Evolutionary conservation across 805 yeast species (phyloP), one percentile per base, ranked within the genome.

Genomic region (Spathaspora hagerdaliae): DNA sequence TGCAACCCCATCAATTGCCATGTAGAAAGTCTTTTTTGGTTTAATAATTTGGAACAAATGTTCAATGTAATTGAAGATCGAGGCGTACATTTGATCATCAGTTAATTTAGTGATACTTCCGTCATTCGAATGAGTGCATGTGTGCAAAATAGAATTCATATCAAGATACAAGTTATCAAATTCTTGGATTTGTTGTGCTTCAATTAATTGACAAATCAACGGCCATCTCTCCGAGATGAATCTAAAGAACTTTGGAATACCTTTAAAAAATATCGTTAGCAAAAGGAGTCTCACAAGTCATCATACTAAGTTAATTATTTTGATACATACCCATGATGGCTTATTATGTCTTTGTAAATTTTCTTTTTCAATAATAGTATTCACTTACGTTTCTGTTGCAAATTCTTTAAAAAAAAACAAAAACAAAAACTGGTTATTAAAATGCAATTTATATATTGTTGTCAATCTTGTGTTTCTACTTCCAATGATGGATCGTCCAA

Each of bases 221-320:
- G 99, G 99, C 97, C 98, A 94, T 82, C 99, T 82, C 71, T 94
- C 98, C 41, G 97, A 89, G 72, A 94, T 90, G 74, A 88, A 92
- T 69, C 97, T 82, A 67, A 89, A 94, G 64, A 92, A 94, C 61
- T 94, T 94, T 46, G 99, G 99, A 62, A 94, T 92, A 76, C 98
- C 98, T 36, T 7, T 19, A 27, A 12, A 7, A 10, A 10, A 37
- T 14, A 29, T 38, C 27, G 29, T 13, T 36, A 19, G 11, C 13
- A 14, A 15, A 36, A 19, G 4, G 5, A 19, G 24, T 19, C 24
- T 19, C 24, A 19, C 24, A 19, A 19, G 5, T 19, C 24, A 19
- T 19, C 24, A 19, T 19, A 19, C 24, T 19, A 19, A 19, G 24
- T 5, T 19, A 19, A 19, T 19, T 19, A 19, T 19, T 19, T 19